Evolutionary conservation across 805 yeast genomes (phyloP).

Genomic region (Metschnikowia dekortorum): DNA sequence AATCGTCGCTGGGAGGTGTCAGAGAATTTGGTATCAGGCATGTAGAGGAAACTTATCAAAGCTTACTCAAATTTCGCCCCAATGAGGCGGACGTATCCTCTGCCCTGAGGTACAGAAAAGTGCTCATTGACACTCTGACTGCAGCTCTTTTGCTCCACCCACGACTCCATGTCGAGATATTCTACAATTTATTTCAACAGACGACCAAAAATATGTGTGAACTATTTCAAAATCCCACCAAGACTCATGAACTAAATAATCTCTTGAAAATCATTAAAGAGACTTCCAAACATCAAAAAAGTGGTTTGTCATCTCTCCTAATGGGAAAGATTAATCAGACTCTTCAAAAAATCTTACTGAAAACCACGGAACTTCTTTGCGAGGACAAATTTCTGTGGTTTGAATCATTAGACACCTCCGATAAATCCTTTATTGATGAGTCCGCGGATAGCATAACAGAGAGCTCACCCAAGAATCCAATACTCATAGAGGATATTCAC

Average conservation of each 20-base stretch:
- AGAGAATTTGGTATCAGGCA: slow-evolving; percentile 26
- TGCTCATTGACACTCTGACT: slow-evolving; percentile 21
- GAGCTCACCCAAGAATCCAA: neutral
- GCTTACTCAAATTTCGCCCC: slow-evolving; percentile 16
- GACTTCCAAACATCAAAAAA: slow-evolving; percentile 24
- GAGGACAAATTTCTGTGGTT: neutral
- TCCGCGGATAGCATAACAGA: neutral
- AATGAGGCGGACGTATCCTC: slow-evolving; percentile 6
- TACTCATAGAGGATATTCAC: neutral
- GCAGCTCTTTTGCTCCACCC: slow-evolving; percentile 36
- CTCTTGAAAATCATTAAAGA: slow-evolving; percentile 29
- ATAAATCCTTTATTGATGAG: neutral
- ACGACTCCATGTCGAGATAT: slow-evolving; percentile 22
- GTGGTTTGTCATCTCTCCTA: slow-evolving; percentile 19
- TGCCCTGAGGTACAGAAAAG: slow-evolving; percentile 3
- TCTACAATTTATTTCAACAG: slow-evolving; percentile 22
- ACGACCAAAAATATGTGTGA: neutral
- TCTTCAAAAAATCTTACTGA: slow-evolving; percentile 16
- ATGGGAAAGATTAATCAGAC: slow-evolving; percentile 23
- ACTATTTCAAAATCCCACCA: neutral
- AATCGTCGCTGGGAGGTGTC: slow-evolving; percentile 16
- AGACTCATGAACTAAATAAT: slow-evolving; percentile 11
- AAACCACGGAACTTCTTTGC: slow-evolving; percentile 1
- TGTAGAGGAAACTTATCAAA: slow-evolving; percentile 29
- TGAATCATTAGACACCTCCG: neutral